These are phyloP conservation scores for Chalciporus sphaerocephalus DNA, from an alignment of 768 basidiomycete genomes.

Conservation along the genomic window DNA sequence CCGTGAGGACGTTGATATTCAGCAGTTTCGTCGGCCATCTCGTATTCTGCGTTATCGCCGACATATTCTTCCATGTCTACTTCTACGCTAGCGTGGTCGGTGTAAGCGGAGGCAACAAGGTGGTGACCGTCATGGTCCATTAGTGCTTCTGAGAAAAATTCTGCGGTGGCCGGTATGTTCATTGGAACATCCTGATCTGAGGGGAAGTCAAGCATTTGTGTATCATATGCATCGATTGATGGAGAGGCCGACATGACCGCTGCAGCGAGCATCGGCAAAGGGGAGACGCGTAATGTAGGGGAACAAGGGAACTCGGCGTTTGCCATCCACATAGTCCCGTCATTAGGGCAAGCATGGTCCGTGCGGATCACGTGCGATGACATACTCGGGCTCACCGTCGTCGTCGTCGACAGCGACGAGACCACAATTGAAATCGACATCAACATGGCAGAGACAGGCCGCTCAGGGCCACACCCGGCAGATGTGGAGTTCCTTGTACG, in stretches of 20 bases:
- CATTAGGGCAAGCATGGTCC: slow-evolving; percentile 31
- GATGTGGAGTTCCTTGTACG: slow-evolving; percentile 68
- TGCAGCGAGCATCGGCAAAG: slow-evolving; percentile 7
- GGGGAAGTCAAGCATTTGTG: slow-evolving; percentile 60
- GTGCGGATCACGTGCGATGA: slow-evolving; percentile 29
- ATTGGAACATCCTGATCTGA: slow-evolving; percentile 58
- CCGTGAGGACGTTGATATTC: slow-evolving; percentile 20
- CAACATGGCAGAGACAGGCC: neutral
- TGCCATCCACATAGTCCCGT: slow-evolving; percentile 3
- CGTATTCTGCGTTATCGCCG: slow-evolving; percentile 47
- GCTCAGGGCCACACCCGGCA: slow-evolving; percentile 38
- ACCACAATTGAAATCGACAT: neutral
- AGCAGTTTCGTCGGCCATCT: slow-evolving; percentile 34
- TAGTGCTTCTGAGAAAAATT: slow-evolving; percentile 47
- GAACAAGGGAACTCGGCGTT: slow-evolving; percentile 15
- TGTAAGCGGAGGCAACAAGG: slow-evolving; percentile 21
- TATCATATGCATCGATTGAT: slow-evolving; percentile 50
- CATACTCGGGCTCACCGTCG: neutral
- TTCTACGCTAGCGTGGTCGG: slow-evolving; percentile 46
- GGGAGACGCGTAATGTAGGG: slow-evolving; percentile 14
- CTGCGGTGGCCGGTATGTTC: slow-evolving; percentile 42
- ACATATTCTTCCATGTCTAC: slow-evolving; percentile 63
- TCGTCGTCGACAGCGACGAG: slow-evolving; percentile 6
- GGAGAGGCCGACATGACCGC: slow-evolving; percentile 26
- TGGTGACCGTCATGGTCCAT: slow-evolving; percentile 56